A percentile compares a stretch with the other conserved stretches of the same genome.
Conservation (phyloP, 345 rosid species). For the Citrus hindsii region DNA sequence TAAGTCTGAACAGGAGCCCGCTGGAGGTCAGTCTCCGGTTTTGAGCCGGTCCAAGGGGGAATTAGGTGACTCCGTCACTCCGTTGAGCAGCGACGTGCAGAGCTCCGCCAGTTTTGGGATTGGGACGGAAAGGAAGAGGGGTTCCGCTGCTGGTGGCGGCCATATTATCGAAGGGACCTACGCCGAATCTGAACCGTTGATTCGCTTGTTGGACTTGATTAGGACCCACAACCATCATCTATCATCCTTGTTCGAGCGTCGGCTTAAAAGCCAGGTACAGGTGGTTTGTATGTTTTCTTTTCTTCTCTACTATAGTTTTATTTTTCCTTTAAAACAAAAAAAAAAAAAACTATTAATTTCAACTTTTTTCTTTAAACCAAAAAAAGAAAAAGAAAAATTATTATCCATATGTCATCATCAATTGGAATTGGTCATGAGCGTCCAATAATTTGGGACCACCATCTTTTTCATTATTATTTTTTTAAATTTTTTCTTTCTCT, state of each 20-base stretch:
- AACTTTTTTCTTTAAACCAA: too few species aligned
- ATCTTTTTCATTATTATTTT: too few species aligned
- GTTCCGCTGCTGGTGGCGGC: slow-evolving; percentile 4
- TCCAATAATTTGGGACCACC: slow-evolving; percentile 13
- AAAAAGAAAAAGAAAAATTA: too few species aligned
- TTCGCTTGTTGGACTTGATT: slow-evolving; percentile 40
- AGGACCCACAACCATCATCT: slow-evolving; percentile 45
- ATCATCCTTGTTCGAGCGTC: slow-evolving; percentile 52
- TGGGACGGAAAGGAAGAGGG: slow-evolving; percentile 27
- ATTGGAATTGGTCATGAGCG: not conserved
- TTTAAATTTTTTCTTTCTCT: not conserved
- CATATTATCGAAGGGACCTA: slow-evolving; percentile 19
- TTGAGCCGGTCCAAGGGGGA: slow-evolving; percentile 26
- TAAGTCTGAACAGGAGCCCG: slow-evolving; percentile 13
- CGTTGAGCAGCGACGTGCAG: slow-evolving; percentile 46
- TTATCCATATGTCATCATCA: too few species aligned
- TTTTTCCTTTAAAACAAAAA: too few species aligned
- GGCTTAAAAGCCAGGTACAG: slow-evolving; percentile 53
- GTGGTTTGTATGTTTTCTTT: too few species aligned
- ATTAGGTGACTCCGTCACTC: slow-evolving; percentile 41
- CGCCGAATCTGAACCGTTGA: slow-evolving; percentile 58
- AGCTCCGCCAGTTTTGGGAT: slow-evolving; percentile 51
- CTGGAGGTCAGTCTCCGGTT: slow-evolving; percentile 34
- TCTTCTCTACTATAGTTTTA: not conserved
- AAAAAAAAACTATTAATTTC: too few species aligned